These are phyloP conservation scores for Meyerozyma elateridarum DNA, from an alignment of 1,139 yeast genomes.

Conservation along the genomic window DNA sequence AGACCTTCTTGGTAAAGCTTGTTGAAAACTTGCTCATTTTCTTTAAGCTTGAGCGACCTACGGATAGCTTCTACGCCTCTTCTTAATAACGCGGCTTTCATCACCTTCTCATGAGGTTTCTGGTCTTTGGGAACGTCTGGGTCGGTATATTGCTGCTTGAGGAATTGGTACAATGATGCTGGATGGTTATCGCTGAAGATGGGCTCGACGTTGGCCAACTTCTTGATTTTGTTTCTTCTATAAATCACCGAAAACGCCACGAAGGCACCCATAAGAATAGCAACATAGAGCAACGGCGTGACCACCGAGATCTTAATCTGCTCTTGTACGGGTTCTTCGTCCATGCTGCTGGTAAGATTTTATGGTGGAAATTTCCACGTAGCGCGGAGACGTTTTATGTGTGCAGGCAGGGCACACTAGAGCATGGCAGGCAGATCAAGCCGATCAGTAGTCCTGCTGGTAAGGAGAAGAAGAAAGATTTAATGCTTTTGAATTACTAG, in stretches of 20 bases:
- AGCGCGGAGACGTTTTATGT: slow-evolving; percentile 1
- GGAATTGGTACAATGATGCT: slow-evolving; percentile 56
- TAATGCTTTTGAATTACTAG: slow-evolving; percentile 2
- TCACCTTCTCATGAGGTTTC: slow-evolving; percentile 72
- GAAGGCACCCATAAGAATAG: slow-evolving; percentile 65
- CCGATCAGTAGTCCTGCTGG: background rate
- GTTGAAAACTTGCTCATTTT: slow-evolving; percentile 62
- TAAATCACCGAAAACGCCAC: slow-evolving; percentile 70
- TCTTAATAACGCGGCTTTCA: slow-evolving; percentile 78
- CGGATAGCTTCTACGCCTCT: slow-evolving; percentile 72
- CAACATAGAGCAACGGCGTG: slow-evolving; percentile 81
- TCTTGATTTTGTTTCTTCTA: slow-evolving; percentile 53
- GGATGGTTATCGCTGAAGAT: slow-evolving; percentile 68
- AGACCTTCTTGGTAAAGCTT: slow-evolving; percentile 81
- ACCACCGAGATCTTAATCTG: slow-evolving; percentile 61
- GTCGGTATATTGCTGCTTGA: slow-evolving; percentile 43
- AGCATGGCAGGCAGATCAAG: background rate
- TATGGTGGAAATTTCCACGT: slow-evolving; percentile 5
- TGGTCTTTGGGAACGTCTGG: slow-evolving; percentile 35
- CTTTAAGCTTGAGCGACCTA: slow-evolving; percentile 66
- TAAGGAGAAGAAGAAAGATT: no score
- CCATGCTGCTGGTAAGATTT: slow-evolving; percentile 17
- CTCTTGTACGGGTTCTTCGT: slow-evolving; percentile 25
- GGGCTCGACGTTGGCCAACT: slow-evolving; percentile 57
- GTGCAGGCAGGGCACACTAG: background rate